Evolutionary conservation across 2,329 filamentous ascomycete genomes (phyloP).

Genomic region (Verticillium albo-atrum): DNA sequence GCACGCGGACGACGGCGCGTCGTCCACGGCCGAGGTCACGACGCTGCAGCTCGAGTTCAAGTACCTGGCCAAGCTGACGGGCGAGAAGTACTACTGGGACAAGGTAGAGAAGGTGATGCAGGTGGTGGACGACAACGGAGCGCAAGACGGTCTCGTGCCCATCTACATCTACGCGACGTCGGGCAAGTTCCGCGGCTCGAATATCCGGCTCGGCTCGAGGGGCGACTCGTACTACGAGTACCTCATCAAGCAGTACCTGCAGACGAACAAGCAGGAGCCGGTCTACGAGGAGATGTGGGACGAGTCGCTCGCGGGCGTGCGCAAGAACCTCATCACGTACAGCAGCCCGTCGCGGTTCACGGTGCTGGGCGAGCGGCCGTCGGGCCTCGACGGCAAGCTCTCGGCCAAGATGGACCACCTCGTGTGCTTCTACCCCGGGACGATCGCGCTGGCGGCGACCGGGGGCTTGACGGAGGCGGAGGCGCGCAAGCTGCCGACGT

Average conservation of each 20-base stretch:
- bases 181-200: constrained; percentile 75
- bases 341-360: constrained; percentile 75
- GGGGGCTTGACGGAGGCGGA: constrained; percentile 70
- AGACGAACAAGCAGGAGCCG: constrained; percentile 81
- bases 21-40: constrained; percentile 90
- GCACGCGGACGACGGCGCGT: constrained; percentile 80
- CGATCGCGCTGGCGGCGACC: constrained; percentile 84
- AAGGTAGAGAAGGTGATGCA: constrained; percentile 88
- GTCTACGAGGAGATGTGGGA: constrained; percentile 93
- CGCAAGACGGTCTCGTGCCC: constrained; percentile 78
- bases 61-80: constrained; percentile 90
- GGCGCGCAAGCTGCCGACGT: constrained; percentile 66
- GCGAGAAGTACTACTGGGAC: constrained; percentile 90
- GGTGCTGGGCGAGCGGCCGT: constrained; percentile 82
- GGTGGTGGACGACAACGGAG: constrained; percentile 77
- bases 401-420: constrained; percentile 96
- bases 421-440: constrained; percentile 95
- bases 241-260: constrained; percentile 95
- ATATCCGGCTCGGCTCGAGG: constrained; percentile 87
- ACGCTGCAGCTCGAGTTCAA: constrained; percentile 95
- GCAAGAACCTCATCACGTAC: constrained; percentile 90
- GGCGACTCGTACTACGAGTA: constrained; percentile 99
- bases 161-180: constrained; percentile 82
- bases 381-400: constrained; percentile 61
- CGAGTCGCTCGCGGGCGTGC: constrained; percentile 76